Percentiles rank a stretch among this genome's conserved stretches.
These are phyloP conservation scores for Backusella parvicylindrica DNA, from an alignment of 192 early-diverging fungal species.

Conservation along the genomic window DNA sequence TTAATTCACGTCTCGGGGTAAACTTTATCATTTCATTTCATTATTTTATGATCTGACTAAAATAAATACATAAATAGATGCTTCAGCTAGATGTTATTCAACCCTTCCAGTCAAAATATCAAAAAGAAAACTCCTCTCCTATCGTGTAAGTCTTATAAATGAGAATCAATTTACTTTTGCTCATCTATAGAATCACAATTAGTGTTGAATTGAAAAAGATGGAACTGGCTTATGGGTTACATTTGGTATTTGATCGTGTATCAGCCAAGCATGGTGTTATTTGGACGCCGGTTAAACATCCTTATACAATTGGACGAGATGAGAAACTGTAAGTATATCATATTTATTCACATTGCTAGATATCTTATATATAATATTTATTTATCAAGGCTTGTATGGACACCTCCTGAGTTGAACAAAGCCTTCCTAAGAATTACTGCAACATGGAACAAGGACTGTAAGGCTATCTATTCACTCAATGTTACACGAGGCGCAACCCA, in stretches of 20 bases:
- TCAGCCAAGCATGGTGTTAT: conserved; percentile 53
- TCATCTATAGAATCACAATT: neutral
- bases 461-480: conserved; percentile 42
- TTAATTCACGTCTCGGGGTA: conserved; percentile 63
- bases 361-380: neutral
- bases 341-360: neutral
- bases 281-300: conserved; percentile 60
- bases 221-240: conserved; percentile 55
- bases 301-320: conserved; percentile 49
- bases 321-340: conserved; percentile 45
- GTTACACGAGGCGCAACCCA: conserved; percentile 36
- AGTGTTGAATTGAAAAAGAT: conserved; percentile 58
- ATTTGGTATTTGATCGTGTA: conserved; percentile 59
- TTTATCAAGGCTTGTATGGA: conserved; percentile 58
- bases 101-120: conserved; percentile 45
- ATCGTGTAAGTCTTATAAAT: conserved; percentile 44
- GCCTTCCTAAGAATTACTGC: conserved; percentile 51
- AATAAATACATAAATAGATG: conserved; percentile 41
- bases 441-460: conserved; percentile 41
- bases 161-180: neutral
- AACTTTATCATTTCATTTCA: conserved; percentile 13
- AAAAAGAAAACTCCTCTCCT: conserved; percentile 45
- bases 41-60: neutral
- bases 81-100: conserved; percentile 57
- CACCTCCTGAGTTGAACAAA: conserved; percentile 46